Base-by-base conservation (phyloP, 352 stramenopile species). In the Phytophthora parvispora region DNA sequence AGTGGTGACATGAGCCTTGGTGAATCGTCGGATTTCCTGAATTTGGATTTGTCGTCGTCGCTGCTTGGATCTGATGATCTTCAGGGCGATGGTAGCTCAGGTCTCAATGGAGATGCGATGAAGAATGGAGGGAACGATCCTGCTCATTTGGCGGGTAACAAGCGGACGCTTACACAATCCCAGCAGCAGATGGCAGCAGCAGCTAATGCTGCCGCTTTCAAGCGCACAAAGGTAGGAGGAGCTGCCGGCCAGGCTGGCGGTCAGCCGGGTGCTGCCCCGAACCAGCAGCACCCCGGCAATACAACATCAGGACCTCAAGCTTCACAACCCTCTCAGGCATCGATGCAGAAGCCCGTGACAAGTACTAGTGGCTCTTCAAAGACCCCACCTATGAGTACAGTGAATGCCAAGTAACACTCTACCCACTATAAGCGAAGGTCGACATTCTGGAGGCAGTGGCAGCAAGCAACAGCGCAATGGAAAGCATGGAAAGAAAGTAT, bases 331-430 rank as follows among this genome's bases (percentile, higher is more conserved):
- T 83, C 76, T 24, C 83, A 89, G 64, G 55, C 83, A 34, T 64
- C 69, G 28, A 90, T 94, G 80, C 85, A 89, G 65, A 95, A 95
- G 67, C 77, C 86, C 56, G 83, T 85, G 45, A 74, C 81, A 77
- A 84, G 85, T 70, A 68, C 77, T 52, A 81, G 83, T 76, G 85
- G 84, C 64, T 89, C 87, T 48, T 92, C 84, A 53, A 95, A 95
- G 81, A 93, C 87, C 69, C 87, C 87, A 71, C 86, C 87, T 54
- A 92, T 95, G 86, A 92, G 87, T 84, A 87, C 87, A 75, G 87
- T 95, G 58, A 95, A 95, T 82, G 87, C 87, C 81, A 95, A 95
- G 80, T 95, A 95, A 78, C 48, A 67, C 42, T 64, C 47, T 56
- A 51, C 55, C 50, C 31, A 64, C 57, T 81, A 78, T 81, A 66